phyloP scores from a whole-genome alignment of 2,329 filamentous ascomycete species.

The Incumbomyces lentus region DNA sequence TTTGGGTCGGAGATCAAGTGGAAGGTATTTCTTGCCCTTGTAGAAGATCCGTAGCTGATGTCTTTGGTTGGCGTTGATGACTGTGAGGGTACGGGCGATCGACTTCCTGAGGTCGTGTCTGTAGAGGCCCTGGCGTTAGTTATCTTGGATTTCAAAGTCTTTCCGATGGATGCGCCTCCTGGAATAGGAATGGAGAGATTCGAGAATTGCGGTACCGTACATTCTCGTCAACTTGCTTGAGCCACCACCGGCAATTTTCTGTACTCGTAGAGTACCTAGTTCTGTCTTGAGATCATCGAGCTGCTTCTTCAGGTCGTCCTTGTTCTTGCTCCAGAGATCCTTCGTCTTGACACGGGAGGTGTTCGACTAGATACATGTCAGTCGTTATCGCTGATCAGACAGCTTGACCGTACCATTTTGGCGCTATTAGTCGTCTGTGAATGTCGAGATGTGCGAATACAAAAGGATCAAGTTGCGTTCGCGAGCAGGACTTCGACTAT shows the following conservation, averaged over 20 bases:
- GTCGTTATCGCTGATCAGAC: no score
- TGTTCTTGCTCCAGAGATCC: slow-evolving; percentile 98
- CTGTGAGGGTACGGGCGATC: slow-evolving; percentile 94
- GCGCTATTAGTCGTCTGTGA: slow-evolving; percentile 5
- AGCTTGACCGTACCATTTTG: slow-evolving; percentile 16
- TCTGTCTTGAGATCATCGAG: slow-evolving; percentile 92
- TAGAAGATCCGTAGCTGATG: slow-evolving; percentile 97
- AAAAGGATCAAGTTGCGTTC: slow-evolving; percentile 4
- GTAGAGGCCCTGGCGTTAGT: slow-evolving; percentile 26
- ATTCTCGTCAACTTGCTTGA: slow-evolving; percentile 96
- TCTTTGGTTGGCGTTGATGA: slow-evolving; percentile 99
- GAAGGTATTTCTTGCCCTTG: slow-evolving; percentile 99
- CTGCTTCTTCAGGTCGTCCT: slow-evolving; percentile 95
- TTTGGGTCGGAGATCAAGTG: slow-evolving; percentile 97
- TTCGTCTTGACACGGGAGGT: slow-evolving; percentile 76
- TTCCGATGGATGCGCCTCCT: slow-evolving; percentile 12
- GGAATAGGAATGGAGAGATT: slow-evolving; percentile 1
- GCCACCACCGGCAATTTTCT: slow-evolving; percentile 82
- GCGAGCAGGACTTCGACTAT: no score
- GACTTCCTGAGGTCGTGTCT: slow-evolving; percentile 99
- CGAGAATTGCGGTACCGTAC: slow-evolving; percentile 45
- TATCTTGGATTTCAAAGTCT: slow-evolving; percentile 10
- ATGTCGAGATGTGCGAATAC: not conserved
- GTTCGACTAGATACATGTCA: slow-evolving; percentile 39
- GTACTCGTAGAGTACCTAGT: slow-evolving; percentile 90